Conservation (phyloP, 495 filamentous ascomycete species). For the Talaromyces nanjingensis region DNA sequence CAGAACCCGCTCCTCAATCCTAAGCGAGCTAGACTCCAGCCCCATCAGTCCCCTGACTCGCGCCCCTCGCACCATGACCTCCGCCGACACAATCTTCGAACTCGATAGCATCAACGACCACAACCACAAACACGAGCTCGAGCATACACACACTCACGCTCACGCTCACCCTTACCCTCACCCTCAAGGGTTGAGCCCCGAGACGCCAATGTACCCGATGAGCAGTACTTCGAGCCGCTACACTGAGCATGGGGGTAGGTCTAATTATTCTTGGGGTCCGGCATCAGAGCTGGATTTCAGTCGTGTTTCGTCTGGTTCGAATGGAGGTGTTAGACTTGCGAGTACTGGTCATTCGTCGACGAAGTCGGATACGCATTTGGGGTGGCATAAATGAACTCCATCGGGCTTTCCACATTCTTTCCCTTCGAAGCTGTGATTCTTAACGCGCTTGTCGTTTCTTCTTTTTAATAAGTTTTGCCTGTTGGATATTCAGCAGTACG, state of each 20-base stretch:
- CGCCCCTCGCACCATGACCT: background rate
- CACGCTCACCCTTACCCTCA: background rate
- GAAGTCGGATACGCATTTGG: constrained; percentile 1
- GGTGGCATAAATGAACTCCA: background rate
- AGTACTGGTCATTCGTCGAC: background rate
- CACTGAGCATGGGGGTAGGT: background rate
- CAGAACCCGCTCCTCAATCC: background rate
- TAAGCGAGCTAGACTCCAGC: background rate
- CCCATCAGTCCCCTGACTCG: background rate
- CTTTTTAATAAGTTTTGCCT: background rate
- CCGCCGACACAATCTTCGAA: background rate
- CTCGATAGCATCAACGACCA: background rate
- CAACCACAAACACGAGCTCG: background rate
- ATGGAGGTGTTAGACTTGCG: background rate
- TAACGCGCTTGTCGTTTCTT: background rate
- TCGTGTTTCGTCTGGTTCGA: background rate
- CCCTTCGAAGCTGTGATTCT: background rate
- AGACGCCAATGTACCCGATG: background rate
- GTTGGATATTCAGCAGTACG: background rate
- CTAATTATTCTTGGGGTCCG: background rate
- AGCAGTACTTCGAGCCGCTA: background rate
- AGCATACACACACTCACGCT: background rate
- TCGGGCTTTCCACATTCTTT: background rate
- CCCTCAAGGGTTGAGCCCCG: background rate
- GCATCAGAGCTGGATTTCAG: background rate